These are phyloP conservation scores for Colletotrichum phormii DNA, from an alignment of 2,329 filamentous ascomycete species.

Conservation along the genomic window DNA sequence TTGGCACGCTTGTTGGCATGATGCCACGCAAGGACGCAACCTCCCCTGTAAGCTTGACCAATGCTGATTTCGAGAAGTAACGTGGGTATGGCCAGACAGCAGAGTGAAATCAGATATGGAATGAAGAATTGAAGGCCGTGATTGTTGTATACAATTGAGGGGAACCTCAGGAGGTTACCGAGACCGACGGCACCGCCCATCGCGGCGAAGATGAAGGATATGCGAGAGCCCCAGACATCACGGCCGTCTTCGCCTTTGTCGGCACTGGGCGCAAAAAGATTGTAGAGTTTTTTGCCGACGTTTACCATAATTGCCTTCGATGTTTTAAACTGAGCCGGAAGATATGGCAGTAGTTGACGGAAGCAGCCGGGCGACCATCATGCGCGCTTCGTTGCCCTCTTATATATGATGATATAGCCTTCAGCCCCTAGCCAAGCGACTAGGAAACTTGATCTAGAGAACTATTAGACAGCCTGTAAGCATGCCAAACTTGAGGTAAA, in stretches of 20 bases:
- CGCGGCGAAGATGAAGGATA: constrained; percentile 60
- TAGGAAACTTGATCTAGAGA: not conserved
- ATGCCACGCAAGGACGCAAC: constrained; percentile 61
- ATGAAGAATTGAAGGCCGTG: constrained; percentile 68
- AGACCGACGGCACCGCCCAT: constrained; percentile 66
- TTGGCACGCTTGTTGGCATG: constrained; percentile 61
- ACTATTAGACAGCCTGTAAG: not conserved
- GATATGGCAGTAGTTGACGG: not conserved
- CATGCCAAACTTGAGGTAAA: not conserved
- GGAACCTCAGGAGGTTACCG: constrained; percentile 66
- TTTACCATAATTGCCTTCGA: not conserved
- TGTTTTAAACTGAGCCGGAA: not conserved
- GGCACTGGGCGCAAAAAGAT: constrained; percentile 39
- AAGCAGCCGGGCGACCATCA: not conserved
- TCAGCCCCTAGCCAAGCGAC: not conserved
- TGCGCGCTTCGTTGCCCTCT: not conserved
- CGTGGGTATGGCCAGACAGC: constrained; percentile 63
- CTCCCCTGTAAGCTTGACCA: constrained; percentile 70
- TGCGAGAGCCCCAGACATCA: constrained; percentile 60
- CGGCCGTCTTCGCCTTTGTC: constrained; percentile 42
- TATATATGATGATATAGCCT: not conserved
- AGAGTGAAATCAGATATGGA: constrained; percentile 62
- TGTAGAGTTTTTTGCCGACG: constrained; percentile 28
- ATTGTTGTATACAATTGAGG: constrained; percentile 67
- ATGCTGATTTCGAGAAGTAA: constrained; percentile 71